Evolutionary conservation across 192 early-diverging fungal genomes (phyloP).

Genomic region (Cladochytrium replicatum): DNA sequence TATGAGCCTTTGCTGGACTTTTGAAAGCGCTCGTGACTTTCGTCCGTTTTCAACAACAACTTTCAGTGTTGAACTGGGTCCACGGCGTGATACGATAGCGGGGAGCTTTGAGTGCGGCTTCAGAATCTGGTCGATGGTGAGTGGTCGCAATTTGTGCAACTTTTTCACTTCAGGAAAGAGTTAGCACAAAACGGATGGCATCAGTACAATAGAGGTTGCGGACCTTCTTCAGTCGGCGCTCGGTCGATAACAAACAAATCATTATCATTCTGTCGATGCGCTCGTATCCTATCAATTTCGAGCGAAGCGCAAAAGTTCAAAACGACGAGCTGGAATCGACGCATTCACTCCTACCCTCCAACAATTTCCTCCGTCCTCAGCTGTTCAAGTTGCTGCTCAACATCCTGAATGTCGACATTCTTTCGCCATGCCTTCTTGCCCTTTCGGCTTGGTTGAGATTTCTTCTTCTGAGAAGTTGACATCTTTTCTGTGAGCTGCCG

Average conservation of each 20-base stretch:
- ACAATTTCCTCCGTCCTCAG: constrained; percentile 58
- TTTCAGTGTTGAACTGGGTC: constrained; percentile 20
- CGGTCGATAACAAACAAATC: constrained; percentile 62
- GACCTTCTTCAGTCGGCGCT: constrained; percentile 49
- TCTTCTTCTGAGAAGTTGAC: constrained; percentile 25
- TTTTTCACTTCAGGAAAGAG: constrained; percentile 24
- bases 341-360: no score
- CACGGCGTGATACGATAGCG: constrained; percentile 7
- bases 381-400: constrained; percentile 64
- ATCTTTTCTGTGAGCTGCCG: constrained; percentile 6
- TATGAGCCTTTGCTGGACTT: no score
- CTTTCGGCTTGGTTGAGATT: constrained; percentile 63
- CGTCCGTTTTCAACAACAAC: constrained; percentile 11
- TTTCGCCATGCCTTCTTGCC: constrained; percentile 88
- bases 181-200: background rate
- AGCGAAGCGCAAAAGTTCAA: background rate
- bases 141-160: constrained; percentile 40
- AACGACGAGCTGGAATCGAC: constrained; percentile 1
- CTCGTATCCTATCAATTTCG: constrained; percentile 33
- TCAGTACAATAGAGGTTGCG: background rate
- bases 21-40: no score
- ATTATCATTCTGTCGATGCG: constrained; percentile 35
- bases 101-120: constrained; percentile 57
- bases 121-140: constrained; percentile 80
- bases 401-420: constrained; percentile 72